Percentiles rank a stretch among this genome's conserved stretches.
phyloP scores from a whole-genome alignment of 352 stramenopile species.

The Phytophthora pini region DNA sequence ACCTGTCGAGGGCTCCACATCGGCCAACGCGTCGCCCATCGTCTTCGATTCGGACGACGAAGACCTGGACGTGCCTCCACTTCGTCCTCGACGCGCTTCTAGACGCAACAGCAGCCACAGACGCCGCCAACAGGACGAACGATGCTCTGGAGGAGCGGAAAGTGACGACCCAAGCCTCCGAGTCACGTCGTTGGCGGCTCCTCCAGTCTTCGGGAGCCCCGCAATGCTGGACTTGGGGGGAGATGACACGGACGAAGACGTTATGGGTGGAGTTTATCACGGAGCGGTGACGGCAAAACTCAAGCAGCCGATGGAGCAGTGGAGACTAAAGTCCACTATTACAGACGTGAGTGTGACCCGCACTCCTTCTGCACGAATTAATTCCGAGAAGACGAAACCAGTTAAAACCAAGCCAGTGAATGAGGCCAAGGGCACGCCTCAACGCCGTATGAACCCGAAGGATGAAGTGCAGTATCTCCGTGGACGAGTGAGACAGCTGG shows the following conservation, averaged over 20 bases:
- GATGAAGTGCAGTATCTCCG: slow-evolving; percentile 38
- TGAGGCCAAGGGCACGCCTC: slow-evolving; percentile 6
- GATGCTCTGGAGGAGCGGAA: slow-evolving; percentile 10
- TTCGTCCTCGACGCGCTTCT: slow-evolving; percentile 6
- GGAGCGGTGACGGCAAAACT: slow-evolving; percentile 23
- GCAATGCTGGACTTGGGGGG: slow-evolving; percentile 26
- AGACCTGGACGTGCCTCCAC: slow-evolving; percentile 34
- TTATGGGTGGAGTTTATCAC: slow-evolving; percentile 31
- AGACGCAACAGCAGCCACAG: slow-evolving; percentile 6
- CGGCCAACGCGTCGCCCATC: slow-evolving; percentile 15
- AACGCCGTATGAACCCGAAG: slow-evolving; percentile 34
- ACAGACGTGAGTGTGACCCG: slow-evolving; percentile 20
- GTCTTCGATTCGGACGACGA: slow-evolving; percentile 39
- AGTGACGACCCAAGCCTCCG: slow-evolving; percentile 8
- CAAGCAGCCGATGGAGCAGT: slow-evolving; percentile 26
- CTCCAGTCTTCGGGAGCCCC: slow-evolving; percentile 4
- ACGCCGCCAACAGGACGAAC: slow-evolving; percentile 4
- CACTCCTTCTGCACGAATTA: not conserved
- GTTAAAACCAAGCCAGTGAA: slow-evolving; percentile 12
- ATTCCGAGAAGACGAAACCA: not conserved
- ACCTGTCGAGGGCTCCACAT: slow-evolving; percentile 8
- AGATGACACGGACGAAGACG: slow-evolving; percentile 31
- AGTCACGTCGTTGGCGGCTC: slow-evolving; percentile 19
- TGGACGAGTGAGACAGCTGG: slow-evolving; percentile 22
- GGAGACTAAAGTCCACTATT: slow-evolving; percentile 30